These are phyloP conservation scores for Penicilliopsis zonata DNA, from an alignment of 495 filamentous ascomycete species.

Conservation along the genomic window DNA sequence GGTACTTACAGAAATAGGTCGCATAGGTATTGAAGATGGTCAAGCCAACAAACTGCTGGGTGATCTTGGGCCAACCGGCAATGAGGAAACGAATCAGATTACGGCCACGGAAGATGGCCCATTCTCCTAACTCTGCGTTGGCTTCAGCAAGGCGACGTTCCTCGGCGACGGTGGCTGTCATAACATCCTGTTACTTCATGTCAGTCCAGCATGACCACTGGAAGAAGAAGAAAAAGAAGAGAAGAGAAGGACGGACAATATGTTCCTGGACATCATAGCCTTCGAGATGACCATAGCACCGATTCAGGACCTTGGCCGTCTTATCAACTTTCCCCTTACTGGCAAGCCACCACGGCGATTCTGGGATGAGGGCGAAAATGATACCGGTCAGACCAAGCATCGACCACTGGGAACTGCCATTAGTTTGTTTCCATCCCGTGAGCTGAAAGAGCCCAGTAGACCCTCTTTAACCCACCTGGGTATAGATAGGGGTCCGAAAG, in stretches of 20 bases:
- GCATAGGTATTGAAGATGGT: slow-evolving; percentile 29
- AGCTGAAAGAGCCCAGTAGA: neutral
- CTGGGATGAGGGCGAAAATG: slow-evolving; percentile 20
- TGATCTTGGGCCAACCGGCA: slow-evolving; percentile 28
- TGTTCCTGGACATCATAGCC: slow-evolving; percentile 21
- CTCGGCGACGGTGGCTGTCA: slow-evolving; percentile 16
- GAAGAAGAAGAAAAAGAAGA: neutral
- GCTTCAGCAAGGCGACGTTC: slow-evolving; percentile 18
- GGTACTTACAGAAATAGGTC: slow-evolving; percentile 27
- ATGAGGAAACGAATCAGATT: slow-evolving; percentile 28
- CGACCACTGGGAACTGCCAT: slow-evolving; percentile 15
- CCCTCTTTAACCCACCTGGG: slow-evolving; percentile 13
- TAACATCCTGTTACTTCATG: slow-evolving; percentile 14
- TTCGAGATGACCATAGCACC: slow-evolving; percentile 16
- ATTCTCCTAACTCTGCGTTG: slow-evolving; percentile 15
- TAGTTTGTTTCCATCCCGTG: too few relatives aligned
- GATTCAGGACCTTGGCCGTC: slow-evolving; percentile 13
- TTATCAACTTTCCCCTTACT: slow-evolving; percentile 23
- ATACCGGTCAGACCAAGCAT: slow-evolving; percentile 18
- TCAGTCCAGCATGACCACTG: neutral
- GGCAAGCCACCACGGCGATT: slow-evolving; percentile 26
- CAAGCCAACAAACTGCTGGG: slow-evolving; percentile 30
- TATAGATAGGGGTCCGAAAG: slow-evolving; percentile 28
- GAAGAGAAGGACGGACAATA: slow-evolving; percentile 12
- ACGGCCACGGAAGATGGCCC: slow-evolving; percentile 24